These are phyloP conservation scores for Endothia cerciana DNA, from an alignment of 2,329 filamentous ascomycete species.

Conservation along the genomic window DNA sequence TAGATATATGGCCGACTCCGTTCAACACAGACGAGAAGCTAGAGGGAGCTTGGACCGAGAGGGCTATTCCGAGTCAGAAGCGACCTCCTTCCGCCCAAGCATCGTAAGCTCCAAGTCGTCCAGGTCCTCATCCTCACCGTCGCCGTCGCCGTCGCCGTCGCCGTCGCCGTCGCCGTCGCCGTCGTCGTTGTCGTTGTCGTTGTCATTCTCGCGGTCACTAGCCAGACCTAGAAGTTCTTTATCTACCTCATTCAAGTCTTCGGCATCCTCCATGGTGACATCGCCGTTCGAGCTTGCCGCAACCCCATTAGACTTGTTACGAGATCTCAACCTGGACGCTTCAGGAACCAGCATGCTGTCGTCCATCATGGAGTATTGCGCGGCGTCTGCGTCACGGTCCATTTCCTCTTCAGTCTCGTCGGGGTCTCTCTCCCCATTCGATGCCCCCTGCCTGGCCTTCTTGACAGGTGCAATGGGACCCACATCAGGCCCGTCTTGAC, in stretches of 20 bases:
- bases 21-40: not conserved
- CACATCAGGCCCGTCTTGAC: conserved; percentile 47
- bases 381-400: conserved; percentile 37
- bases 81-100: conserved; percentile 38
- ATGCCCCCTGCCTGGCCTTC: conserved; percentile 36
- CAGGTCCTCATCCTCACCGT: conserved; percentile 54
- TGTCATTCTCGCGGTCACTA: conserved; percentile 48
- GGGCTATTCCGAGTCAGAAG: conserved; percentile 38
- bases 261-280: conserved; percentile 49
- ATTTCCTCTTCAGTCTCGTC: conserved; percentile 41
- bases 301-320: conserved; percentile 20
- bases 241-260: conserved; percentile 57
- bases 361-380: conserved; percentile 27
- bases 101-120: conserved; percentile 44
- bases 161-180: conserved; percentile 51
- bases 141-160: conserved; percentile 53
- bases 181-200: conserved; percentile 47
- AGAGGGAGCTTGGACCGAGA: not conserved
- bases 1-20: not conserved
- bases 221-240: conserved; percentile 54
- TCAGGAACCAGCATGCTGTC: conserved; percentile 25
- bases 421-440: conserved; percentile 37
- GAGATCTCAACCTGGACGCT: conserved; percentile 5
- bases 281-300: conserved; percentile 44
- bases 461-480: conserved; percentile 55